Evolutionary conservation across 192 early-diverging fungal genomes (phyloP).

Genomic region (Backusella tarrabulga): DNA sequence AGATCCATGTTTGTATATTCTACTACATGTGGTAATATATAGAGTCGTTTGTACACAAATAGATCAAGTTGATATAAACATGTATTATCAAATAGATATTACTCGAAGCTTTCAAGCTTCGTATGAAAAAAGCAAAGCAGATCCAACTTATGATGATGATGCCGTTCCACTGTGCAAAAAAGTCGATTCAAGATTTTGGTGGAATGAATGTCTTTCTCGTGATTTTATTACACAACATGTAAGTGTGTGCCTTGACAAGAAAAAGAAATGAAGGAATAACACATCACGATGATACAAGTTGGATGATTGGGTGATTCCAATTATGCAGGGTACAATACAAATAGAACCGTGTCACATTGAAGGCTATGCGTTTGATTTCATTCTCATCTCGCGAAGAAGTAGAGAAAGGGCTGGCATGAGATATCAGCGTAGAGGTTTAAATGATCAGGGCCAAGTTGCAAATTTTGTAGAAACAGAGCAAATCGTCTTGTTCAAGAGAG

Average conservation of each 20-base stretch:
- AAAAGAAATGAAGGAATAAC: neutral
- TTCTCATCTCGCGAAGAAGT: constrained; percentile 68
- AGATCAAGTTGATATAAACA: too few species aligned
- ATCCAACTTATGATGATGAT: neutral
- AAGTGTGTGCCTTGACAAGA: neutral
- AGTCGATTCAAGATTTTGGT: constrained; percentile 53
- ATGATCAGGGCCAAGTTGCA: constrained; percentile 82
- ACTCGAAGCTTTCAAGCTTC: constrained; percentile 41
- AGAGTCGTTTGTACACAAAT: neutral
- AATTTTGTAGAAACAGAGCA: constrained; percentile 99
- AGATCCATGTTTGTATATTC: constrained; percentile 48
- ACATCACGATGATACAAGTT: constrained; percentile 29
- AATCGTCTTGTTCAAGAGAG: constrained; percentile 62
- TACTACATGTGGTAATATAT: constrained; percentile 40
- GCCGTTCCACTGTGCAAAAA: constrained; percentile 7
- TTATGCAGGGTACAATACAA: constrained; percentile 73
- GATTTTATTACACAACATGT: constrained; percentile 46
- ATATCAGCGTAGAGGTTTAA: constrained; percentile 88
- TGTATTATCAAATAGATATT: constrained; percentile 31
- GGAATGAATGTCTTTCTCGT: constrained; percentile 54
- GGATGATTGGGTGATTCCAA: constrained; percentile 52
- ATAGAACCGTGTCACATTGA: constrained; percentile 61
- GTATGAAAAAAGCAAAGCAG: constrained; percentile 30
- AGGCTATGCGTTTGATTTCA: constrained; percentile 59
- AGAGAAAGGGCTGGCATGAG: constrained; percentile 66